These are phyloP conservation scores for Phytophthora hibernalis DNA, from an alignment of 352 stramenopile genomes.

Conservation along the genomic window DNA sequence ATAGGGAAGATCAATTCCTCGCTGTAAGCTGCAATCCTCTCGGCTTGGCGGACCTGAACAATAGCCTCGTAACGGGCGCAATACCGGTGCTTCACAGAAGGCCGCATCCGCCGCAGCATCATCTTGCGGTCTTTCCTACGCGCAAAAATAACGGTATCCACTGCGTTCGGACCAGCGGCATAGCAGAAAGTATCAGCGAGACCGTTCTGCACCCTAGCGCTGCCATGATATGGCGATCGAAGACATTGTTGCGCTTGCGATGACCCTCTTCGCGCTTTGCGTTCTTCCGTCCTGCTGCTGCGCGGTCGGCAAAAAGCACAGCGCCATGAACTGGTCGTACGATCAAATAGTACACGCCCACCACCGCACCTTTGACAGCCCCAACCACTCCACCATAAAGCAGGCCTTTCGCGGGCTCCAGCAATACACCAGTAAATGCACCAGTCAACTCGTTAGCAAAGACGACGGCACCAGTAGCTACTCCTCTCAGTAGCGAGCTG, in stretches of 20 bases:
- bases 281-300: slow-evolving; percentile 50
- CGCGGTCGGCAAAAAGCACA: slow-evolving; percentile 49
- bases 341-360: slow-evolving; percentile 39
- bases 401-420: slow-evolving; percentile 40
- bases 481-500: slow-evolving; percentile 45
- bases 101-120: slow-evolving; percentile 27
- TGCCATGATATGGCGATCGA: slow-evolving; percentile 38
- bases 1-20: slow-evolving; percentile 4
- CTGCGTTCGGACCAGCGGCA: slow-evolving; percentile 25
- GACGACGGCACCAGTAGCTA: slow-evolving; percentile 32
- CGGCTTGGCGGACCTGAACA: slow-evolving; percentile 9
- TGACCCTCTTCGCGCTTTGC: slow-evolving; percentile 48
- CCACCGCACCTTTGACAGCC: slow-evolving; percentile 37
- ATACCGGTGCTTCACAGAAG: slow-evolving; percentile 28
- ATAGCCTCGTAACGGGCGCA: slow-evolving; percentile 25
- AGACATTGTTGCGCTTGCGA: slow-evolving; percentile 36
- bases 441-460: slow-evolving; percentile 48
- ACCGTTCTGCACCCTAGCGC: slow-evolving; percentile 33
- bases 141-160: slow-evolving; percentile 35
- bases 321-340: slow-evolving; percentile 48
- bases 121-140: slow-evolving; percentile 38
- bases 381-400: slow-evolving; percentile 34
- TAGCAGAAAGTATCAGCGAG: slow-evolving; percentile 34
- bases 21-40: slow-evolving; percentile 20
- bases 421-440: slow-evolving; percentile 51